Base-by-base conservation (phyloP, 768 basidiomycete species). In the Butyriboletus loyo region DNA sequence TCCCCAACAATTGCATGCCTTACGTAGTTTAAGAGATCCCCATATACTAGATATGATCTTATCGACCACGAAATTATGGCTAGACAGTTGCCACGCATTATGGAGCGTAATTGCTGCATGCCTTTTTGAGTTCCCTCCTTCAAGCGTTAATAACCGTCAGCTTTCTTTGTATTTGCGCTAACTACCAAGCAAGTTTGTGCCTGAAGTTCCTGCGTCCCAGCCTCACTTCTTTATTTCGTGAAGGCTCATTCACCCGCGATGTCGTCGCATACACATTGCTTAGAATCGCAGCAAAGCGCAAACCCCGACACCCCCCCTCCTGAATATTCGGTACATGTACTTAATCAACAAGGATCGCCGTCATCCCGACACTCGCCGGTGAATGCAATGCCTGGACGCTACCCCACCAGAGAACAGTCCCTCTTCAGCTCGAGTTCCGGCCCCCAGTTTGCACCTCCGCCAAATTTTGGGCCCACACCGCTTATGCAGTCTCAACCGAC, bases 391-490 rank as follows among this genome's bases (percentile, higher is more conserved):
- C 50, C 55, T 17, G 62, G 55, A 14, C 41, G 54, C 36, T 59
- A 59, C 34, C 55, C 56, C 4, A 13, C 49, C 34, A 56, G 55
- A 24, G 46, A 50, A 32, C 58, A 55, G 24, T 53, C 58, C n/a
- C 31, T 55, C 24, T 56, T 66, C 51, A 55, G 50, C 49, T 41
- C 66, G 39, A 49, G 31, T 45, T 38, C 53, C 5, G 48, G 39
- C 3, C 50, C 59, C 2, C 64, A 54, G 17, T 60, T 61, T 46
- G 43, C 52, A 32, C 47, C 58, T 17, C 60, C 65, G 15, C 50
- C 56, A 17, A 32, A 40, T 31, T 66, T 66, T 45, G 76, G 76
- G 14, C 76, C 77, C 1, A 77, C 76, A 24, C 75, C 76, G 25
- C 66, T 78, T 17, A 49, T 63, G 32, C 67, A 72, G 49, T 67